Percentiles rank a stretch among this genome's conserved stretches.
Conservation (phyloP, 805 yeast species). For the Lipomyces yamanashiensis region DNA sequence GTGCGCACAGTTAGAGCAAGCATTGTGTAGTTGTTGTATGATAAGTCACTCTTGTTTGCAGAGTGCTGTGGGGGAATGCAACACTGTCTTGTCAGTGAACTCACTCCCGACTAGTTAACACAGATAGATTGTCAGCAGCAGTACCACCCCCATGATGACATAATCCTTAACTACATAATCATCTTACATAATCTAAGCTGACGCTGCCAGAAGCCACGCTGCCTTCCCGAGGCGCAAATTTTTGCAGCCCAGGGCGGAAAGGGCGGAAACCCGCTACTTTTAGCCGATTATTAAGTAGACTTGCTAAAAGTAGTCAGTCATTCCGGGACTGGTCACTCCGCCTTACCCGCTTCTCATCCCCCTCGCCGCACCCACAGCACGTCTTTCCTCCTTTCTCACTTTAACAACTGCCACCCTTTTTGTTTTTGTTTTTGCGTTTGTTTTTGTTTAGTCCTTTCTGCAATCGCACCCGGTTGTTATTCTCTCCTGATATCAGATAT, state of each 20-base stretch:
- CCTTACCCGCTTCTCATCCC: slow-evolving; percentile 7
- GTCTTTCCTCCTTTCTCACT: background rate
- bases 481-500: background rate
- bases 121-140: background rate
- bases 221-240: slow-evolving; percentile 6
- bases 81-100: too few species aligned
- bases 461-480: slow-evolving; percentile 5
- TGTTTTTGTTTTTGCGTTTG: slow-evolving; percentile 8
- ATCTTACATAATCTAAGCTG: too few species aligned
- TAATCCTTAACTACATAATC: too few species aligned
- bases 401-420: slow-evolving; percentile 1
- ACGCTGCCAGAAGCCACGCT: too few species aligned
- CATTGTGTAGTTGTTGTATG: background rate
- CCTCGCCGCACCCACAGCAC: background rate
- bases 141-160: too few species aligned
- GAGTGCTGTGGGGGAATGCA: background rate
- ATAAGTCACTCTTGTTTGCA: too few species aligned
- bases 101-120: too few species aligned
- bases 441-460: slow-evolving; percentile 13
- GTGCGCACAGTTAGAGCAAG: background rate
- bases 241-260: slow-evolving; percentile 9
- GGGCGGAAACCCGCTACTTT: background rate
- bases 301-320: slow-evolving; percentile 1
- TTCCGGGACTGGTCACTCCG: slow-evolving; percentile 7
- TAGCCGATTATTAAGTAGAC: background rate